Base-by-base conservation (phyloP, 768 basidiomycete genomes). In the Dentipellis sp. region DNA sequence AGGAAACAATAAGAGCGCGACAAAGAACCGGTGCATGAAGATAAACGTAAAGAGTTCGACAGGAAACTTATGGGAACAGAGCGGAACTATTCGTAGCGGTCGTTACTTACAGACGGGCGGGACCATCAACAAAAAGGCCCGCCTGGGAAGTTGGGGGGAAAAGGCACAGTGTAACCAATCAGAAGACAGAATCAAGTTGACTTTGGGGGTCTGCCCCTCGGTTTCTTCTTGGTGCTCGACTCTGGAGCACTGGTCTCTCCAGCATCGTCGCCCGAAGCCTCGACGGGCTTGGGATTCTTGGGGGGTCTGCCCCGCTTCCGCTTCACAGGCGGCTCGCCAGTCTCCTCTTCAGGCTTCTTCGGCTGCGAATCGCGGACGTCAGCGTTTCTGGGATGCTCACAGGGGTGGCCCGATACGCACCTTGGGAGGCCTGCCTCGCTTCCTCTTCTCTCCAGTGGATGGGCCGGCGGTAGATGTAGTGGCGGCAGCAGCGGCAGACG, bases 261-360 rank as follows among this genome's bases (percentile, higher is more conserved):
- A 58, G 67, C 62, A 0, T 69, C 67, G 52, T 73, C 67, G 17
- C 69, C 72, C 42, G 77, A 72, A 51, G 59, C 19, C 40, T 65
- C 66, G 53, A 67, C 71, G 56, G 76, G 75, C 68, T 78, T 83
- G 55, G 80, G 75, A 54, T 74, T 72, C 70, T 90, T 90, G 61
- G 82, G 84, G 56, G 88, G 88, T 58, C 88, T 82, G 40, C 88
- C 88, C 59, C 88, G 79, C 69, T 78, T 82, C 64, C 84, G 77
- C 70, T 88, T 89, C 45, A 59, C 56, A 21, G 64, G 57, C 50
- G 77, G 72, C 48, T 69, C 72, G 34, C 52, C 63, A 42, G 74
- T 75, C 59, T 82, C 82, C 50, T 77, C 80, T 46, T 66, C 74
- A 36, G 56, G 49, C 50, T 70, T 74, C 69, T 77, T 76, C 49